Evolutionary conservation across 768 basidiomycete species (phyloP).

Genomic region (Tricholoma saponaceum): DNA sequence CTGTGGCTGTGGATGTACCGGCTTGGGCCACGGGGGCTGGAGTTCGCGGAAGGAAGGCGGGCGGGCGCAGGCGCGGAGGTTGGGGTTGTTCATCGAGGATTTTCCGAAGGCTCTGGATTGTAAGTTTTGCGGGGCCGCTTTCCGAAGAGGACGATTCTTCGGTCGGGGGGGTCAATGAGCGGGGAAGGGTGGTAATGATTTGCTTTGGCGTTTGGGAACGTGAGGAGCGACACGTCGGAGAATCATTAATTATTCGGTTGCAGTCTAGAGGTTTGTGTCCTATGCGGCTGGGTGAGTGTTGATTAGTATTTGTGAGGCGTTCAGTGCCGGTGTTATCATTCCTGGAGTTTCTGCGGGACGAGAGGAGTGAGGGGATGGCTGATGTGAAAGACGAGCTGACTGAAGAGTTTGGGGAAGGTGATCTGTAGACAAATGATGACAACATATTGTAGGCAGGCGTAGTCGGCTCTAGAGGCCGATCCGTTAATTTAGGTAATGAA

Average conservation of each 20-base stretch:
- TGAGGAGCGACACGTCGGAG: constrained; percentile 14
- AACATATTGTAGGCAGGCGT: constrained; percentile 63
- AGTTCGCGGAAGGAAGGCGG: constrained; percentile 41
- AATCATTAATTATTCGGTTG: constrained; percentile 5
- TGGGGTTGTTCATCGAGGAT: constrained; percentile 58
- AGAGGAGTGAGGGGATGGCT: constrained; percentile 25
- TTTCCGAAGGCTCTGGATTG: constrained; percentile 62
- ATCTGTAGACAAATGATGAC: constrained; percentile 47
- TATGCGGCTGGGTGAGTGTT: constrained; percentile 5
- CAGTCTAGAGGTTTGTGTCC: constrained; percentile 13
- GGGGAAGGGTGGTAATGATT: constrained; percentile 17
- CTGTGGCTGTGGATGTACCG: constrained; percentile 72
- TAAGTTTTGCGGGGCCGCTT: constrained; percentile 52
- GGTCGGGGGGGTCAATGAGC: constrained; percentile 51
- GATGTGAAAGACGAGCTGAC: constrained; percentile 31
- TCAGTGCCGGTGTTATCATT: constrained; percentile 25
- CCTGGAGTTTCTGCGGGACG: constrained; percentile 30
- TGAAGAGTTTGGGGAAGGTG: constrained; percentile 24
- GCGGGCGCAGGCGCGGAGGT: constrained; percentile 20
- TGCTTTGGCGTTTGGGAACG: constrained; percentile 28
- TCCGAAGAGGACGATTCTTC: constrained; percentile 63
- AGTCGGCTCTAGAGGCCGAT: constrained; percentile 35
- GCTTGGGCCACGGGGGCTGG: constrained; percentile 50
- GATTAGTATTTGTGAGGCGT: constrained; percentile 8
- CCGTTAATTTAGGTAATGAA: constrained; percentile 30